A percentile compares a stretch with the other conserved stretches of the same genome.
phyloP scores from a whole-genome alignment of 2,329 filamentous ascomycete species.

The Cordyceps pruinosa region DNA sequence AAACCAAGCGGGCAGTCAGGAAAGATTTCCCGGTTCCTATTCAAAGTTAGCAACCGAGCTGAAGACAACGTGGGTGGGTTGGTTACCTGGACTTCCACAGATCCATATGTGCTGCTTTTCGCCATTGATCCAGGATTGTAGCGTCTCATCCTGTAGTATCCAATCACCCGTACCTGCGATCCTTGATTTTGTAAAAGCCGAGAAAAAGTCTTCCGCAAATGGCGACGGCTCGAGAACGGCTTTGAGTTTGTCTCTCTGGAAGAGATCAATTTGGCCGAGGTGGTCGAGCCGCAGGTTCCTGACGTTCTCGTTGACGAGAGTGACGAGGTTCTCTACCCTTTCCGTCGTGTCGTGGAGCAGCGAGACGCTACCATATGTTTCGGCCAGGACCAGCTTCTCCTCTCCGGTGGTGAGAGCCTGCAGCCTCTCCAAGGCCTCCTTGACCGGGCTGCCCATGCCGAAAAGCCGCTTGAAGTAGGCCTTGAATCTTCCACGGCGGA shows the following conservation, averaged over 20 bases:
- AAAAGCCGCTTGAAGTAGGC: constrained; percentile 35
- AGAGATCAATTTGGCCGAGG: constrained; percentile 25
- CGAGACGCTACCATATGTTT: constrained; percentile 33
- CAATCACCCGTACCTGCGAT: constrained; percentile 39
- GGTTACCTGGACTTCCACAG: constrained; percentile 34
- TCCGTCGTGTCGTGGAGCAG: constrained; percentile 31
- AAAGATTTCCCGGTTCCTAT: constrained; percentile 40
- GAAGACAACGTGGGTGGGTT: not conserved
- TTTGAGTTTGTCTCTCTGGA: constrained; percentile 32
- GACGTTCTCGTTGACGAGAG: constrained; percentile 29
- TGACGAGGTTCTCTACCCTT: constrained; percentile 27
- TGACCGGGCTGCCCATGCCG: constrained; percentile 33
- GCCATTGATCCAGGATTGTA: constrained; percentile 32
- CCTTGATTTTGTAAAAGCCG: constrained; percentile 32
- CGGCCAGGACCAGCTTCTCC: constrained; percentile 36
- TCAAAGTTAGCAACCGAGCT: not conserved
- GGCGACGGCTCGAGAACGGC: constrained; percentile 35
- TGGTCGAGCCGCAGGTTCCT: constrained; percentile 28
- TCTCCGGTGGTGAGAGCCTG: constrained; percentile 35
- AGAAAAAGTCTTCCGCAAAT: constrained; percentile 36
- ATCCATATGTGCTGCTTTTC: constrained; percentile 37
- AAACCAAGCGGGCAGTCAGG: constrained; percentile 36
- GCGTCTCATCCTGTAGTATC: constrained; percentile 33
- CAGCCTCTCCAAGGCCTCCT: constrained; percentile 33
- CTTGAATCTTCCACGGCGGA: constrained; percentile 34